These are phyloP conservation scores for Trichoderma hamatum DNA, from an alignment of 2,329 filamentous ascomycete species.

Conservation along the genomic window DNA sequence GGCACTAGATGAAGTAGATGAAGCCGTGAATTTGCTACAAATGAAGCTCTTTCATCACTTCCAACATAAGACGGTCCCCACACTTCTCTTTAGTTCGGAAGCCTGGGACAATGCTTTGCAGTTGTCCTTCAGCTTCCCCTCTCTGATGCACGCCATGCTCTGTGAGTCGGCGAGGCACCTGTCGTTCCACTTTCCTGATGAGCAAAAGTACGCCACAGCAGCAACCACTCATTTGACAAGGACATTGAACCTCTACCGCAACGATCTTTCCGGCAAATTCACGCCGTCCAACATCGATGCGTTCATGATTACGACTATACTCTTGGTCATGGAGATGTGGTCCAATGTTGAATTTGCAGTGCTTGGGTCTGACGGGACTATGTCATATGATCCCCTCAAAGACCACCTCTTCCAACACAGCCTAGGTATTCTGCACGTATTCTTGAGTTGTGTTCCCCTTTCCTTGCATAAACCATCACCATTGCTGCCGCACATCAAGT, in stretches of 20 bases:
- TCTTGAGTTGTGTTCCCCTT: neutral
- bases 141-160: conserved; percentile 4
- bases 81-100: neutral
- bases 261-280: neutral
- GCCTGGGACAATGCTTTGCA: neutral
- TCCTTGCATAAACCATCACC: neutral
- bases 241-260: neutral
- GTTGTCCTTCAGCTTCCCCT: conserved; percentile 1
- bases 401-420: neutral
- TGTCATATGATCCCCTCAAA: neutral
- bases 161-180: conserved; percentile 2
- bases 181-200: neutral
- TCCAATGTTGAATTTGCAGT: neutral
- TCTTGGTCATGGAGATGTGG: neutral
- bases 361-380: neutral
- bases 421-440: neutral
- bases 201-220: neutral
- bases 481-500: neutral
- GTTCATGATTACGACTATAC: neutral
- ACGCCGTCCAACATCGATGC: neutral
- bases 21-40: neutral
- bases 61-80: neutral
- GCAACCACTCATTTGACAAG: neutral
- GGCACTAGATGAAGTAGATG: neutral
- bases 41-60: neutral